phyloP scores from a whole-genome alignment of 2,329 filamentous ascomycete species.

The Macrophomina phaseolina region DNA sequence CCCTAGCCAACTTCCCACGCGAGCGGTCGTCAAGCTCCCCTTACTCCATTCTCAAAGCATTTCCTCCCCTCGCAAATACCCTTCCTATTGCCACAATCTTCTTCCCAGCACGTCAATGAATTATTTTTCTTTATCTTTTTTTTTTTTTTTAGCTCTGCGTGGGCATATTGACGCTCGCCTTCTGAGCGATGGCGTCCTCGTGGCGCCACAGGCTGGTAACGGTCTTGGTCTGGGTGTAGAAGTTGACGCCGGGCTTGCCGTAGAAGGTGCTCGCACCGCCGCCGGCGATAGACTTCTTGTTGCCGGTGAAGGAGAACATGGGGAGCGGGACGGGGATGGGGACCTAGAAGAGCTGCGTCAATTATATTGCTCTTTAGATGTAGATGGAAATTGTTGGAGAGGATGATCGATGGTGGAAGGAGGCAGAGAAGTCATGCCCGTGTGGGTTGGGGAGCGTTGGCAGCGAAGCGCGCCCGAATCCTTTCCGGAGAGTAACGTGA shows the following conservation, averaged over 20 bases:
- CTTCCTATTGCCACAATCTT: too few species aligned
- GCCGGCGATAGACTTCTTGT: slow-evolving; percentile 88
- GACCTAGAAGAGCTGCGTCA: not conserved
- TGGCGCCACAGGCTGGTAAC: slow-evolving; percentile 90
- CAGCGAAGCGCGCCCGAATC: too few species aligned
- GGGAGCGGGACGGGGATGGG: slow-evolving; percentile 51
- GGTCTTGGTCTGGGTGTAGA: slow-evolving; percentile 98
- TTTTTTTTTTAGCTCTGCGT: slow-evolving; percentile 52
- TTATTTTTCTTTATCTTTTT: not conserved
- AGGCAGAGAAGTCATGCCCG: too few species aligned
- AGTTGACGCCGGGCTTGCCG: slow-evolving; percentile 87
- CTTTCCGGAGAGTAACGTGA: too few species aligned
- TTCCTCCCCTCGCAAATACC: too few species aligned
- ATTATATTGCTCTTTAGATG: slow-evolving; percentile 42
- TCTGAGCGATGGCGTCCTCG: slow-evolving; percentile 82
- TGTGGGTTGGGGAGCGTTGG: too few species aligned
- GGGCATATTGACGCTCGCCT: slow-evolving; percentile 90
- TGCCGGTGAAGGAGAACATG: slow-evolving; percentile 70
- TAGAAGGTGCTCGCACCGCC: slow-evolving; percentile 95
- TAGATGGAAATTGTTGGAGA: not conserved
- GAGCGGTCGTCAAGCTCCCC: too few species aligned
- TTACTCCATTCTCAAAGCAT: too few species aligned
- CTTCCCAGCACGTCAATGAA: not conserved
- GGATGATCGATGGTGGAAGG: not conserved
- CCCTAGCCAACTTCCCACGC: too few species aligned